Conservation (phyloP, 2,329 filamentous ascomycete species). For the Trichoderma afroharzianum region DNA sequence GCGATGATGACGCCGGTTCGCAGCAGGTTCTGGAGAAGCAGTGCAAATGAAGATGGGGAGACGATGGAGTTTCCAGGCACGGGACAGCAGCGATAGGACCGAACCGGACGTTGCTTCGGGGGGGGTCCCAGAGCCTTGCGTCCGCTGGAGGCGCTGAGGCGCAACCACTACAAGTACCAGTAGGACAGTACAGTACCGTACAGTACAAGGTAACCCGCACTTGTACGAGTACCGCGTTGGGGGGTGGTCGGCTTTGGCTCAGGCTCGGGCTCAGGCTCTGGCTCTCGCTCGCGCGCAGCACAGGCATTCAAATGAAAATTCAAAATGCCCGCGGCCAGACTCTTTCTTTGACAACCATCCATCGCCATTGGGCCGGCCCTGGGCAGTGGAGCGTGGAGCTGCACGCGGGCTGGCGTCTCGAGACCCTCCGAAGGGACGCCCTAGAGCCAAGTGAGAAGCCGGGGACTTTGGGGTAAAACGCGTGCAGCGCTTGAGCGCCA, state of each 20-base stretch:
- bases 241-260: not conserved
- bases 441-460: not conserved
- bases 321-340: not conserved
- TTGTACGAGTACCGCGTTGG: not conserved
- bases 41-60: constrained; percentile 4
- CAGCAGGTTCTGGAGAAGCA: not conserved
- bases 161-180: not conserved
- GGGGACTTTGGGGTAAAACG: constrained; percentile 11
- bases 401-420: constrained; percentile 3
- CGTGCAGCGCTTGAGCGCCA: not conserved
- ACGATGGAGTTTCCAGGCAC: constrained; percentile 10
- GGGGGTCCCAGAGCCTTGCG: constrained; percentile 1
- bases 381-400: not conserved
- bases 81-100: constrained; percentile 15
- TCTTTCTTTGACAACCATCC: not conserved
- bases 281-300: too few species aligned
- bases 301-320: not conserved
- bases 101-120: not conserved
- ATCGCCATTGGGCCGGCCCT: not conserved
- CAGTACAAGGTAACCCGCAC: not conserved
- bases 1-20: constrained; percentile 1
- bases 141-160: not conserved
- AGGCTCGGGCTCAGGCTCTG: not conserved
- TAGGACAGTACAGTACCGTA: not conserved
- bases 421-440: not conserved